A percentile compares a stretch with the other conserved stretches of the same genome.
Evolutionary conservation across 306 rosid species (phyloP).

Genomic region (Astragalus glycyphyllos): DNA sequence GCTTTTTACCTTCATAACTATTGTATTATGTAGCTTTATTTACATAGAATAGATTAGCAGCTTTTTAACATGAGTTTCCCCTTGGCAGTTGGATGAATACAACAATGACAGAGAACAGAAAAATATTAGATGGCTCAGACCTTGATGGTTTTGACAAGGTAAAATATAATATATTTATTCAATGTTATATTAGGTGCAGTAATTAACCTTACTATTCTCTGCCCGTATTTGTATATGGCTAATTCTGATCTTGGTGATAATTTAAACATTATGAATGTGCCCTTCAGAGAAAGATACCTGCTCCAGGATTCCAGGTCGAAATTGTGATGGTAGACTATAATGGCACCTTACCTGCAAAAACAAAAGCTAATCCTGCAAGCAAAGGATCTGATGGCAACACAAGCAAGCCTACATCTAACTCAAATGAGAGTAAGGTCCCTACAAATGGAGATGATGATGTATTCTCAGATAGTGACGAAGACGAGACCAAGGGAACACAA

Average conservation of each 20-base stretch:
- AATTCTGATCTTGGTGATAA: constrained; percentile 27
- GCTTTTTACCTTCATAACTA: background rate
- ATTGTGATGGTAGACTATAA: constrained; percentile 81
- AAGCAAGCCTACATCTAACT: constrained; percentile 44
- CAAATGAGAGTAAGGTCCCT: constrained; percentile 47
- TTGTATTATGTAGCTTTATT: background rate
- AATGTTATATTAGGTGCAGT: constrained; percentile 8
- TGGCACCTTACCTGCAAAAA: constrained; percentile 56
- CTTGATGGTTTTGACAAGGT: constrained; percentile 96
- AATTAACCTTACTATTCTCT: constrained; percentile 4
- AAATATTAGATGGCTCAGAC: constrained; percentile 56
- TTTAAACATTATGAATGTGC: constrained; percentile 35
- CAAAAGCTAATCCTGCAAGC: constrained; percentile 52
- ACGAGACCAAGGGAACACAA: constrained; percentile 49
- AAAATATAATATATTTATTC: constrained; percentile 20
- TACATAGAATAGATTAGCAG: constrained; percentile 26
- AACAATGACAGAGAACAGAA: constrained; percentile 74
- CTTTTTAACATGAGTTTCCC: constrained; percentile 33
- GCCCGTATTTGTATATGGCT: background rate
- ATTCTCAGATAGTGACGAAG: constrained; percentile 90
- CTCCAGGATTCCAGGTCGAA: constrained; percentile 88
- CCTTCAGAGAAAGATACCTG: constrained; percentile 83
- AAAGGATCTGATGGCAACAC: constrained; percentile 56
- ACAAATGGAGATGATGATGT: constrained; percentile 71
- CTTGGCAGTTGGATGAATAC: constrained; percentile 89